Percentiles rank a stretch among this genome's conserved stretches.
Conservation (phyloP, 148 eudicot species). For the Agrostemma githago region DNA sequence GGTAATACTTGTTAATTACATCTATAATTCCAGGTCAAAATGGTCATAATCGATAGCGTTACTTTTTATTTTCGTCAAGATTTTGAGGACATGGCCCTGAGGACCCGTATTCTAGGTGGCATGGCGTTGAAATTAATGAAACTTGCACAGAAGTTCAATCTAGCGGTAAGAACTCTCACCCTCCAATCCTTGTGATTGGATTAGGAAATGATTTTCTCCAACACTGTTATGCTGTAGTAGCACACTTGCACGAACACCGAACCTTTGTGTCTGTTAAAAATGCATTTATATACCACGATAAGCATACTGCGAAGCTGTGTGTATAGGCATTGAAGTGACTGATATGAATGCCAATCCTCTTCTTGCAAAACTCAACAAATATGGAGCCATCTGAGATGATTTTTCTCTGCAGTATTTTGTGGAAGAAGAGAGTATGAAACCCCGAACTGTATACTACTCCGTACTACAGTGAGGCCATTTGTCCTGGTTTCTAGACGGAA, state of each 20-base stretch:
- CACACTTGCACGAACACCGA: not conserved
- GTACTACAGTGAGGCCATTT: not conserved
- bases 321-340: not conserved
- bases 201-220: not conserved
- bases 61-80: slow-evolving; percentile 97
- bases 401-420: not conserved
- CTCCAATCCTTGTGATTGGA: not conserved
- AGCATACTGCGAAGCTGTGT: not conserved
- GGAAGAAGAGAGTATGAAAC: not conserved
- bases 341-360: not conserved
- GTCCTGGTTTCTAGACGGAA: not conserved
- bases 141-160: slow-evolving; percentile 61
- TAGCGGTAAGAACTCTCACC: slow-evolving; percentile 61
- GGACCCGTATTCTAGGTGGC: slow-evolving; percentile 81
- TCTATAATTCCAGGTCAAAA: slow-evolving; percentile 56
- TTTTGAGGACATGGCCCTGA: slow-evolving; percentile 85
- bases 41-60: slow-evolving; percentile 78
- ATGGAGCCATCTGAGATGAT: not conserved
- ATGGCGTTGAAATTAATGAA: slow-evolving; percentile 87
- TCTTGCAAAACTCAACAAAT: not conserved
- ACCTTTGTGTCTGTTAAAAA: not conserved
- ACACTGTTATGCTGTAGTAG: not conserved
- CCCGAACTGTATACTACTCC: not conserved
- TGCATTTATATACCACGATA: not conserved
- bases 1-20: not conserved